phyloP scores from a whole-genome alignment of 768 basidiomycete species.

The Russula vinacea region DNA sequence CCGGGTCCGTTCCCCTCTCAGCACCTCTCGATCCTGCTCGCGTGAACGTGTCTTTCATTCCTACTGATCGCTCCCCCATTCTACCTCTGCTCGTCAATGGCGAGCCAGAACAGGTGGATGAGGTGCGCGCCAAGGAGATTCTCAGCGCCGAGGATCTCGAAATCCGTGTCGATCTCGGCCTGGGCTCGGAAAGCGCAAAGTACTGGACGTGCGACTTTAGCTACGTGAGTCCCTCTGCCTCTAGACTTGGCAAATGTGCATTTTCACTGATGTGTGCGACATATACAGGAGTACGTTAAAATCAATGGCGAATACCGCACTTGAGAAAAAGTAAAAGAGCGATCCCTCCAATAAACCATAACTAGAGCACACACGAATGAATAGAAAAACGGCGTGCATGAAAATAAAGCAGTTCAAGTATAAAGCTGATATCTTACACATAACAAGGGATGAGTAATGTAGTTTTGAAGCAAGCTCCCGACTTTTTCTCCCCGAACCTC shows the following conservation, averaged over 20 bases:
- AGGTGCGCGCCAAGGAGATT: conserved; percentile 81
- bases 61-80: conserved; percentile 53
- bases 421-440: conserved; percentile 24
- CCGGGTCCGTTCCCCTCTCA: conserved; percentile 68
- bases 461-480: conserved; percentile 6
- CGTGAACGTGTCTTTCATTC: conserved; percentile 87
- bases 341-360: neutral
- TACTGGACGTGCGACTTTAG: conserved; percentile 99
- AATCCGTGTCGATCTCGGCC: conserved; percentile 76
- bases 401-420: conserved; percentile 10
- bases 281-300: conserved; percentile 79
- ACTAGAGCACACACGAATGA: conserved; percentile 14
- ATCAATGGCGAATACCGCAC: conserved; percentile 92
- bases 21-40: conserved; percentile 63
- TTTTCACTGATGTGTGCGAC: conserved; percentile 27
- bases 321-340: conserved; percentile 33
- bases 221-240: conserved; percentile 62
- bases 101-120: conserved; percentile 86
- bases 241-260: conserved; percentile 1
- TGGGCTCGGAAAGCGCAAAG: conserved; percentile 68
- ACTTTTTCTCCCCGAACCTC: neutral
- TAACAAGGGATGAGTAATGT: conserved; percentile 7
- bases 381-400: conserved; percentile 6
- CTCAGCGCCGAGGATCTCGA: conserved; percentile 80
- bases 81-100: conserved; percentile 87